phyloP scores from a whole-genome alignment of 441 rosid species.

The Melianthus villosus region DNA sequence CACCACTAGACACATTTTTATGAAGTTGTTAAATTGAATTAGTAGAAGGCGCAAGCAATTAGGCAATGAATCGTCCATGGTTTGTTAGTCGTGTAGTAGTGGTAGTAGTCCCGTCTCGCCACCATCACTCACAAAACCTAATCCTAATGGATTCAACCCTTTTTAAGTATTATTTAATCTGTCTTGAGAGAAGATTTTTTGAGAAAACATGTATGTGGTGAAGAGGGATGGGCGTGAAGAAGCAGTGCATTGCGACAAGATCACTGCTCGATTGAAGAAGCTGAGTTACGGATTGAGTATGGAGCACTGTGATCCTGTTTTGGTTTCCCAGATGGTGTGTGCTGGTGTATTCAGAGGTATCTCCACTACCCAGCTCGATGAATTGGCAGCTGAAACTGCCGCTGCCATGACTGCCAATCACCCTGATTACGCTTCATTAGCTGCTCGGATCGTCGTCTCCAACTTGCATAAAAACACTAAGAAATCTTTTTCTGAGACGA shows the following conservation, averaged over 20 bases:
- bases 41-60: too few relatives aligned
- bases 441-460: constrained; percentile 81
- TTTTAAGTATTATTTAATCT: too few relatives aligned
- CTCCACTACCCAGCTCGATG: constrained; percentile 89
- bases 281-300: constrained; percentile 75
- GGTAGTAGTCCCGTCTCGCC: too few relatives aligned
- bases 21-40: too few relatives aligned
- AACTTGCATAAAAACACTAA: constrained; percentile 77
- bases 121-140: too few relatives aligned
- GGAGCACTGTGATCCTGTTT: constrained; percentile 88
- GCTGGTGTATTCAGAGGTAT: constrained; percentile 93
- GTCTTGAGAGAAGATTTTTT: too few relatives aligned
- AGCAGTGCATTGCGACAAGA: constrained; percentile 80
- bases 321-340: constrained; percentile 89
- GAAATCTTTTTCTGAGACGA: constrained; percentile 77
- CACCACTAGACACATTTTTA: too few relatives aligned
- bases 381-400: constrained; percentile 91
- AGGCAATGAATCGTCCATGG: too few relatives aligned
- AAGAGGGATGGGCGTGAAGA: constrained; percentile 87
- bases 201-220: constrained; percentile 52
- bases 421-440: constrained; percentile 85
- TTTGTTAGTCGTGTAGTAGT: too few relatives aligned
- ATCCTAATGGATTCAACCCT: too few relatives aligned
- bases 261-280: constrained; percentile 86
- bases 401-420: constrained; percentile 90